A percentile compares a stretch with the other conserved stretches of the same genome.
phyloP scores from a whole-genome alignment of 2,329 filamentous ascomycete genomes.

The Daldinia sp. region DNA sequence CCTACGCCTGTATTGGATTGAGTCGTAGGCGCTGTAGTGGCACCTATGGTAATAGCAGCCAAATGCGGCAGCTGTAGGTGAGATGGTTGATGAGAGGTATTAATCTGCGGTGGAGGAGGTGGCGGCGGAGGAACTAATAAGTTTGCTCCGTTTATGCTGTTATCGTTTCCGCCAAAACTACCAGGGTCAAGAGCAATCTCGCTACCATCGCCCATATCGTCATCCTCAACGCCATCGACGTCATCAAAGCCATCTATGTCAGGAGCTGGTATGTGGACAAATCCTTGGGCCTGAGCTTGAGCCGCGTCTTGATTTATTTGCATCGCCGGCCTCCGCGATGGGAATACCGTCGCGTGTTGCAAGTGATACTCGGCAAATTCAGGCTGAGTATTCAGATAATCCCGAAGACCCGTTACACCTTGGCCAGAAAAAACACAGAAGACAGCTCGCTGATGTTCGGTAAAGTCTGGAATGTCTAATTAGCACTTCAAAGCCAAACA shows the following conservation, averaged over 20 bases:
- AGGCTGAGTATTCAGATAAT: constrained; percentile 72
- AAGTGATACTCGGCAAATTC: constrained; percentile 54
- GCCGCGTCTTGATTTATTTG: constrained; percentile 13
- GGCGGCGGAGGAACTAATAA: constrained; percentile 35
- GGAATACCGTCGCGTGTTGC: constrained; percentile 28
- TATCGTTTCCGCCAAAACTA: constrained; percentile 34
- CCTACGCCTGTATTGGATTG: not conserved
- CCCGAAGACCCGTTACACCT: constrained; percentile 79
- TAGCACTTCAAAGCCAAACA: constrained; percentile 31
- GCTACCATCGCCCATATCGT: constrained; percentile 49
- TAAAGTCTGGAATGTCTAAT: constrained; percentile 74
- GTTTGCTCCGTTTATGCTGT: constrained; percentile 22
- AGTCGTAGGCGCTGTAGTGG: not conserved
- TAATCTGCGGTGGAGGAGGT: constrained; percentile 32
- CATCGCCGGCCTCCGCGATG: constrained; percentile 24
- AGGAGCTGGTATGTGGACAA: constrained; percentile 19
- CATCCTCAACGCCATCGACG: constrained; percentile 45
- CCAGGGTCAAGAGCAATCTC: constrained; percentile 44
- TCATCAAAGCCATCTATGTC: constrained; percentile 46
- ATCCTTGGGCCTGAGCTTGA: constrained; percentile 19
- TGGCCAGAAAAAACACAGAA: constrained; percentile 97
- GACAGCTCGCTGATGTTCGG: constrained; percentile 90
- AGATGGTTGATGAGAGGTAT: not conserved
- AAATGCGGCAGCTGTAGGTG: constrained; percentile 1
- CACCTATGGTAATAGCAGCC: constrained; percentile 1